Base-by-base conservation (phyloP, 768 basidiomycete species). In the Trametes punicea region DNA sequence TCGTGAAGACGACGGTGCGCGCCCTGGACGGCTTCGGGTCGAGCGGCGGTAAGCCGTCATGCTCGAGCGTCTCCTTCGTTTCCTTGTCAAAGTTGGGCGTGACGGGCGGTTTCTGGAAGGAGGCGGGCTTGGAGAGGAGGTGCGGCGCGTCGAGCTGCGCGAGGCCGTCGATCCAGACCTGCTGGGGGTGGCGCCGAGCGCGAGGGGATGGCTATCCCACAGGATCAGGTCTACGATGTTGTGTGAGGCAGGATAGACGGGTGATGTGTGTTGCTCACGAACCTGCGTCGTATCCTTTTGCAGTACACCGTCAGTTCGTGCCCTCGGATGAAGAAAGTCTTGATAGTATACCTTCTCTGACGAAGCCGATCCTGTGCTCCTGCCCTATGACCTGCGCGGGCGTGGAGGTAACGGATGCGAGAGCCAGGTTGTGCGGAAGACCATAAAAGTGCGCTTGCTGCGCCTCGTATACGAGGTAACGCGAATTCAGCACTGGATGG, bases 131-230 rank as follows among this genome's bases (percentile, higher is more conserved):
- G 46, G 70, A 44, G 34, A 77, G 67, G 16, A 79, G 67, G 60
- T 75, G 67, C 2, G 84, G 77, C 2, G 70, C 64, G 41, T 73
- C 64, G 2, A 87, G 63, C 63, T 95, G 92, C 0, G 87, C 66
- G 46, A 93, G 86, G 3, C 92, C 93, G 64, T 95, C 92, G 57
- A 93, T 90, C 71, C 79, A 91, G 8, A 90, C 88, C 73, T 93
- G 90, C 46, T 78, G 76, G 4, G 90, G 90, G 89, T 84, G 20
- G 90, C 88, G 20, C 88, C 88, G 10, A 93, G 74, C 1, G 82
- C 74, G 15, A 94, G 76, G 1, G 91, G 91, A 69, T 91, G 89
- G 33, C 80, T 82, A 62, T 88, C 86, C 85, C 86, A 88, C 2
- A 90, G 64, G 13, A 91, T 84, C 46, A 90, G 41, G 70, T 92